These are phyloP conservation scores for Rutstroemia sp. DNA, from an alignment of 2,329 filamentous ascomycete species.

Conservation along the genomic window DNA sequence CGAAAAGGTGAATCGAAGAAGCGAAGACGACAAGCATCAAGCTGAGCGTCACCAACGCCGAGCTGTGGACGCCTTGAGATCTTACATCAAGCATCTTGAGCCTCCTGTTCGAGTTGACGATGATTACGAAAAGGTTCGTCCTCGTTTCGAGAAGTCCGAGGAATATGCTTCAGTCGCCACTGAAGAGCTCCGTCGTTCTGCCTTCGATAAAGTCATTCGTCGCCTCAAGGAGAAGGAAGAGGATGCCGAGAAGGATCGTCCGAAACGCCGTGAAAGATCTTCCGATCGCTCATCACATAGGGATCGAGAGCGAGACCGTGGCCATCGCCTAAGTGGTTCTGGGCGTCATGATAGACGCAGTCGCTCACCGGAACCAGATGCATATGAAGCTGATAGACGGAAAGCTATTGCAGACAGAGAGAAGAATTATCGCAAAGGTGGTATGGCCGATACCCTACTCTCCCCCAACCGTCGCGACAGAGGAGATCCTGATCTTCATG, in stretches of 20 bases:
- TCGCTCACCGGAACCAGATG: slow-evolving; percentile 84
- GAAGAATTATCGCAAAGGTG: slow-evolving; percentile 80
- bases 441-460: slow-evolving; percentile 57
- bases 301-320: slow-evolving; percentile 52
- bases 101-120: slow-evolving; percentile 72
- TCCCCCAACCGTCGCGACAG: slow-evolving; percentile 32
- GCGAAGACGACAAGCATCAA: slow-evolving; percentile 75
- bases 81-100: slow-evolving; percentile 81
- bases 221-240: slow-evolving; percentile 89
- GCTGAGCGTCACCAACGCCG: slow-evolving; percentile 80
- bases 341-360: slow-evolving; percentile 55
- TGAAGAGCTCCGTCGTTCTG: slow-evolving; percentile 73
- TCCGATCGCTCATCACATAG: slow-evolving; percentile 36
- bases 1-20: slow-evolving; percentile 75
- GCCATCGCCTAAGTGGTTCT: slow-evolving; percentile 48
- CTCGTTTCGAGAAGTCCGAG: slow-evolving; percentile 69
- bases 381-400: slow-evolving; percentile 90
- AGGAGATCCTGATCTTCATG: slow-evolving; percentile 32
- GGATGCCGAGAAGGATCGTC: slow-evolving; percentile 62
- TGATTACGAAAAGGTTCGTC: slow-evolving; percentile 81
- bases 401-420: slow-evolving; percentile 92
- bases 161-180: slow-evolving; percentile 79
- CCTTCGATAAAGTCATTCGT: slow-evolving; percentile 87
- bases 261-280: slow-evolving; percentile 50
- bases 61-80: slow-evolving; percentile 76